These are phyloP conservation scores for Trametes sp. DNA, from an alignment of 1,284 basidiomycete genomes.

Conservation along the genomic window DNA sequence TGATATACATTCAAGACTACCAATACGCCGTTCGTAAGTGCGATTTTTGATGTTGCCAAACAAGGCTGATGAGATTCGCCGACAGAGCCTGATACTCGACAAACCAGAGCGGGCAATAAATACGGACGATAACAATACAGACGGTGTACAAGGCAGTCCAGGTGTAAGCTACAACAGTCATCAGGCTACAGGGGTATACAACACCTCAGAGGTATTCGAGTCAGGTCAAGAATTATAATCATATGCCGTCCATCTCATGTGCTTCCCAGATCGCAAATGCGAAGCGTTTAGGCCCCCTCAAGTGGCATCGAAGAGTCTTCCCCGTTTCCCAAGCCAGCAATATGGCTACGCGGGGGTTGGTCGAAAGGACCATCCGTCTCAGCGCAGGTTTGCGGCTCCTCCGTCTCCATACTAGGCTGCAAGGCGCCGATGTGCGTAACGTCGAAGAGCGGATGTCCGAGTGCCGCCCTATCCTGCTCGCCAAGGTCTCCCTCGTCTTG, in stretches of 20 bases:
- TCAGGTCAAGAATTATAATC: neutral
- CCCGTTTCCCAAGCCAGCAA: neutral
- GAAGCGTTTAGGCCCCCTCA: neutral
- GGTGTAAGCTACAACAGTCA: neutral
- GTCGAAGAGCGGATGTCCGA: neutral
- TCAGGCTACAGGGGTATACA: neutral
- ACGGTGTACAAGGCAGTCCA: too few species aligned
- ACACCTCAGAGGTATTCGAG: neutral
- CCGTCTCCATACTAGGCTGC: slow-evolving; percentile 17
- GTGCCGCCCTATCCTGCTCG: neutral
- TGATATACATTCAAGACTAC: too few species aligned
- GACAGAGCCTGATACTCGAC: too few species aligned
- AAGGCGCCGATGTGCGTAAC: neutral
- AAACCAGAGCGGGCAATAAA: too few species aligned
- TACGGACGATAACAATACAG: neutral
- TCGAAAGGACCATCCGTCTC: slow-evolving; percentile 23
- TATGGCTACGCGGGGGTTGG: neutral
- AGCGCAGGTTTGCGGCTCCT: slow-evolving; percentile 19
- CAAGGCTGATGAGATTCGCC: too few species aligned
- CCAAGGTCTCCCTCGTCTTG: neutral
- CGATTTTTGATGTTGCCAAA: too few species aligned
- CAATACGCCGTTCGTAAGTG: too few species aligned
- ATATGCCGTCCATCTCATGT: neutral
- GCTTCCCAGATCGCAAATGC: neutral
- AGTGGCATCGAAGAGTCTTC: neutral